Evolutionary conservation across 371 early-diverging fungal species (phyloP).

Genomic region (Mucor indicus): DNA sequence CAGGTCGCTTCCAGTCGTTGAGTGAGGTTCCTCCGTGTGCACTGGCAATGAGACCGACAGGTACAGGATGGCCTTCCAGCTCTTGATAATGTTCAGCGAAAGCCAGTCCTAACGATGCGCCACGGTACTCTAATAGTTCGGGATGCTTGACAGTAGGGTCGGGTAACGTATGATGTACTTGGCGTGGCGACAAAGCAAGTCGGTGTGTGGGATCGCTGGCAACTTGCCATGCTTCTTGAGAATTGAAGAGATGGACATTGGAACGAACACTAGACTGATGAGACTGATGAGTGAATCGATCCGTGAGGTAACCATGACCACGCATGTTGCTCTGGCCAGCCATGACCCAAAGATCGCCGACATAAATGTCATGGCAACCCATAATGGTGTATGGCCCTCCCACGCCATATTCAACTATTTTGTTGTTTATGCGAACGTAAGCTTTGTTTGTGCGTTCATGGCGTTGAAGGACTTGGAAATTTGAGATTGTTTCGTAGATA

Average conservation of each 20-base stretch:
- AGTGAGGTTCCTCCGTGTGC: constrained; percentile 41
- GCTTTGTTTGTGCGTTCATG: not conserved
- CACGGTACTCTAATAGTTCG: constrained; percentile 16
- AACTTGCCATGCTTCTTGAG: constrained; percentile 29
- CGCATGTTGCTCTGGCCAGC: constrained; percentile 53
- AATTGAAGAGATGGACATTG: constrained; percentile 24
- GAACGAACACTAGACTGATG: not conserved
- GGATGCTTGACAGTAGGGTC: constrained; percentile 40
- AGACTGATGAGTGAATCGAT: constrained; percentile 1
- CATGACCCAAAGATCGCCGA: constrained; percentile 48
- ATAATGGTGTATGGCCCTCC: constrained; percentile 37
- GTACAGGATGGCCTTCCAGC: constrained; percentile 3
- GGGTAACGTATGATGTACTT: constrained; percentile 29
- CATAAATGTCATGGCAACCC: constrained; percentile 21
- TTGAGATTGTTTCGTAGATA: not conserved
- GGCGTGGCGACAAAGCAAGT: constrained; percentile 21
- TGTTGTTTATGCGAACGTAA: not conserved
- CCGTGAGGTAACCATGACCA: constrained; percentile 29
- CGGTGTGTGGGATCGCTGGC: constrained; percentile 33
- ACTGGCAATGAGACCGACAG: constrained; percentile 38
- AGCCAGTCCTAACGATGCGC: constrained; percentile 26
- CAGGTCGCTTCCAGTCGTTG: constrained; percentile 23
- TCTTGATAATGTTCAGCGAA: constrained; percentile 28
- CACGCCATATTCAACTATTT: not conserved
- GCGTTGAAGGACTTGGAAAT: not conserved